phyloP scores from a whole-genome alignment of 768 basidiomycete genomes.

The Flagelloscypha sp. region DNA sequence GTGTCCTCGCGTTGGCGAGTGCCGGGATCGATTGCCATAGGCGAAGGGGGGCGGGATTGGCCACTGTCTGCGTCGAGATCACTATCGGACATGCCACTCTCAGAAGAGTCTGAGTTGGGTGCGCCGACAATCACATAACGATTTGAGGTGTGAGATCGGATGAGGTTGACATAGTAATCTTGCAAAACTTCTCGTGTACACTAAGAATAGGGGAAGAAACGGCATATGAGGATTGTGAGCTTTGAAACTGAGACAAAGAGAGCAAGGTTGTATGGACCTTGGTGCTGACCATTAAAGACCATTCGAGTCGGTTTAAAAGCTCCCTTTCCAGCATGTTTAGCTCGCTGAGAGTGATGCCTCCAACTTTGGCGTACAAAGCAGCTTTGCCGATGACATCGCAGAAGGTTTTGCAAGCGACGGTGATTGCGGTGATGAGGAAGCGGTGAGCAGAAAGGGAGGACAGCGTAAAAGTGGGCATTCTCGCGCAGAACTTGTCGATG shows the following conservation, averaged over 20 bases:
- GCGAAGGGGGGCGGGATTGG: slow-evolving; percentile 46
- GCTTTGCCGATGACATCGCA: slow-evolving; percentile 96
- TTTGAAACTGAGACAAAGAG: slow-evolving; percentile 7
- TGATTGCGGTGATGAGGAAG: slow-evolving; percentile 90
- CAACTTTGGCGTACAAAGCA: slow-evolving; percentile 90
- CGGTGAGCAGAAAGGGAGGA: slow-evolving; percentile 96
- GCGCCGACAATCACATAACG: slow-evolving; percentile 44
- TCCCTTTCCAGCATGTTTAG: slow-evolving; percentile 93
- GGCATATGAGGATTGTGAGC: slow-evolving; percentile 2
- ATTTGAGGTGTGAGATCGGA: slow-evolving; percentile 70
- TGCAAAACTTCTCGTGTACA: slow-evolving; percentile 86
- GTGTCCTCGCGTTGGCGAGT: slow-evolving; percentile 16
- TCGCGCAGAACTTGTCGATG: slow-evolving; percentile 88
- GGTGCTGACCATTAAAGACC: slow-evolving; percentile 81
- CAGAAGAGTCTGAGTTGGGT: slow-evolving; percentile 24
- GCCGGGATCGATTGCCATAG: slow-evolving; percentile 31
- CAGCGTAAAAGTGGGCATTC: slow-evolving; percentile 82
- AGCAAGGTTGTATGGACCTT: slow-evolving; percentile 8
- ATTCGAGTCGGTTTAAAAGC: slow-evolving; percentile 86
- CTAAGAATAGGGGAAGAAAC: slow-evolving; percentile 31
- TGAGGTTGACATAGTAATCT: slow-evolving; percentile 90
- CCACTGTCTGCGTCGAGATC: slow-evolving; percentile 49
- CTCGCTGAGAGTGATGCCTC: slow-evolving; percentile 86
- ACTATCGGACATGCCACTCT: slow-evolving; percentile 38
- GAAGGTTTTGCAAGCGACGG: slow-evolving; percentile 88